phyloP scores from a whole-genome alignment of 345 rosid genomes.

The Eucalyptus victrix region DNA sequence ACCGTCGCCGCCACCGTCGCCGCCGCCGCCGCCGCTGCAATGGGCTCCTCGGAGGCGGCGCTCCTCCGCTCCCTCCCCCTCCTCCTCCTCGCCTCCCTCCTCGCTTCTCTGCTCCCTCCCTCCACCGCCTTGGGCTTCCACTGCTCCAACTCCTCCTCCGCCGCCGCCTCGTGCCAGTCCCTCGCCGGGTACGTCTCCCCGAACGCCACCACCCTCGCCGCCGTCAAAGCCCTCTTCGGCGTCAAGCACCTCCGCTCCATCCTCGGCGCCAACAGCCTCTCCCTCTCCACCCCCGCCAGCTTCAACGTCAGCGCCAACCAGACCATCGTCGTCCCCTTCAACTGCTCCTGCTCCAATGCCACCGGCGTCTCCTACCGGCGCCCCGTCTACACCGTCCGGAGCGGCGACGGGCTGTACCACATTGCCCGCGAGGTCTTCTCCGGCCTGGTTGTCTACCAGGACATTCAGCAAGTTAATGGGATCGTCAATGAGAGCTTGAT shows the following conservation, averaged over 20 bases:
- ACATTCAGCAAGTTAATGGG: constrained; percentile 13
- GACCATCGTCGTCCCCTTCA: constrained; percentile 18
- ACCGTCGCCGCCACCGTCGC: neutral
- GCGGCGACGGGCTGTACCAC: constrained; percentile 9
- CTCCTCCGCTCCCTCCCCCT: neutral
- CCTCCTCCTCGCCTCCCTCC: neutral
- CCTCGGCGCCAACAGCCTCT: constrained; percentile 38
- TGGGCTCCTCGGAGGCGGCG: neutral
- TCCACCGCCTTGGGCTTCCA: constrained; percentile 11
- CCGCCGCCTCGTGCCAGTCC: constrained; percentile 11
- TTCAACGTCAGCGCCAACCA: neutral
- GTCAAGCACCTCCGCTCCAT: constrained; percentile 17
- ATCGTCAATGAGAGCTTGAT: constrained; percentile 4
- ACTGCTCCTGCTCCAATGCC: constrained; percentile 36
- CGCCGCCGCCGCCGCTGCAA: neutral
- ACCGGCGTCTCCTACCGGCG: constrained; percentile 31
- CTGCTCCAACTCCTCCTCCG: constrained; percentile 2
- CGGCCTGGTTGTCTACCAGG: neutral
- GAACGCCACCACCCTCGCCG: constrained; percentile 28
- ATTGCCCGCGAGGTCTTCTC: constrained; percentile 21
- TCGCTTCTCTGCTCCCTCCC: neutral
- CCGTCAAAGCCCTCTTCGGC: constrained; percentile 27
- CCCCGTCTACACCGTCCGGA: constrained; percentile 28
- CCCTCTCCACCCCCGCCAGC: constrained; percentile 5
- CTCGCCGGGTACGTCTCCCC: constrained; percentile 33